Base-by-base conservation (phyloP, 768 basidiomycete genomes). In the Asterophora lycoperdoides region DNA sequence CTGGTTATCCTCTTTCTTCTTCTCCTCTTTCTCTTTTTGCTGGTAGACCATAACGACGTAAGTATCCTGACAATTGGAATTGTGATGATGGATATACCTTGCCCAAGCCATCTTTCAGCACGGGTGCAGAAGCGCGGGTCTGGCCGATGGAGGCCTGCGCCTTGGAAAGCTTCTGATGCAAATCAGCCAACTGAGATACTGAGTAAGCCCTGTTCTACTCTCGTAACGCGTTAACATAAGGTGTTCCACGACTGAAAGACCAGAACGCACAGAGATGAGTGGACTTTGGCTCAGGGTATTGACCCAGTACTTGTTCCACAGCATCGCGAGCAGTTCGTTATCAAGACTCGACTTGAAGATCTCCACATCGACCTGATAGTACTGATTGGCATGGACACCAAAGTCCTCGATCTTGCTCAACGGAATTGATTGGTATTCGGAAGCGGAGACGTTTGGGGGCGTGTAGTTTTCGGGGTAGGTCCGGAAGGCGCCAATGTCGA, bases 221-320 rank as follows among this genome's bases (percentile, higher is more conserved):
- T 38, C 50, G 5, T 28, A 46, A 32, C 34, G 11, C 4, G 35
- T 28, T 45, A 28, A 3, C 33, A 10, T 14, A 7, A 28, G 1
- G 34, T 20, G 37, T 10, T 5, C 41, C 6, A 45, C 33, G 46
- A 37, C 28, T 8, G n/a, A n/a, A n/a, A 1, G 28, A 32, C 17
- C 14, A 41, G 32, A 10, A 30, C 26, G 65, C 49, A 97, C 95
- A 17, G 93, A 93, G 43, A 97, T 87, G 41, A 98, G 66, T 4
- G 93, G 87, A 61, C 91, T 95, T 61, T 92, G 90, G 58, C 89
- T 92, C 33, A 99, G 74, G 2, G 96, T 99, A 59, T 93, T 93
- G 19, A 96, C 92, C 96, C 96, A 99, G 60, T 99, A 99, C 68
- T 97, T 98, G 70, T 99, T 98, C 95, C 95, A 98, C 46, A 99